Evolutionary conservation across 192 early-diverging fungal genomes (phyloP).

Genomic region (Podila horticola): DNA sequence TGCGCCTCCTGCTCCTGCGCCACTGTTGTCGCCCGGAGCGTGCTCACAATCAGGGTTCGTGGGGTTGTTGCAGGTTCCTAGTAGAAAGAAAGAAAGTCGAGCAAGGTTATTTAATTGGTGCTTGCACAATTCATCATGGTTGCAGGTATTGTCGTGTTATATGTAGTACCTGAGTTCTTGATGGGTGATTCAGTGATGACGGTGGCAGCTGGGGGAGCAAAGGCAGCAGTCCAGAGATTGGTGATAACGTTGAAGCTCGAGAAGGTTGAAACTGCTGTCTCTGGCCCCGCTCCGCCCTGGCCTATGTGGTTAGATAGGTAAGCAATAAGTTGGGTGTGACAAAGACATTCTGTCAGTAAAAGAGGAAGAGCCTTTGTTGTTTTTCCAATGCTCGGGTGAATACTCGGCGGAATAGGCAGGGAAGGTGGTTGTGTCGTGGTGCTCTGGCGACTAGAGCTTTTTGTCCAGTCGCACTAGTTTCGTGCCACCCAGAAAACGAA

Average conservation of each 20-base stretch:
- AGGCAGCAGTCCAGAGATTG: not conserved
- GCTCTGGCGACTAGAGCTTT: too few relatives aligned
- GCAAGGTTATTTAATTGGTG: not conserved
- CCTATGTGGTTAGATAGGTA: not conserved
- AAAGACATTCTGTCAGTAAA: not conserved
- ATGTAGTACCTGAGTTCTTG: slow-evolving; percentile 6
- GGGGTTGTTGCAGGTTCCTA: slow-evolving; percentile 19
- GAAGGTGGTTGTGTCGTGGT: too few relatives aligned
- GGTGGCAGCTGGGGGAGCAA: not conserved
- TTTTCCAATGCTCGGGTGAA: too few relatives aligned
- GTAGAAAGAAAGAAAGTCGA: not conserved
- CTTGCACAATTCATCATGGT: too few relatives aligned
- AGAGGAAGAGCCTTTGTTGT: not conserved
- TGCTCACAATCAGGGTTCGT: slow-evolving; percentile 15
- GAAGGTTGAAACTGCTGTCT: not conserved
- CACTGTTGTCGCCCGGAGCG: not conserved
- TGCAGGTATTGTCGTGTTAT: not conserved
- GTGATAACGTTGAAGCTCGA: not conserved
- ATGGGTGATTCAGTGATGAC: slow-evolving; percentile 14
- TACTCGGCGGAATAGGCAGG: too few relatives aligned
- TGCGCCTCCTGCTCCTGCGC: not conserved
- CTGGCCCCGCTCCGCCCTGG: not conserved
- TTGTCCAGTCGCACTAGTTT: too few relatives aligned
- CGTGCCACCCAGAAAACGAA: too few relatives aligned
- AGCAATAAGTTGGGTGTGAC: not conserved